Percentiles rank a stretch among this genome's conserved stretches.
These are phyloP conservation scores for Scheffersomyces stipitis DNA, from an alignment of 805 yeast genomes.

Conservation along the genomic window DNA sequence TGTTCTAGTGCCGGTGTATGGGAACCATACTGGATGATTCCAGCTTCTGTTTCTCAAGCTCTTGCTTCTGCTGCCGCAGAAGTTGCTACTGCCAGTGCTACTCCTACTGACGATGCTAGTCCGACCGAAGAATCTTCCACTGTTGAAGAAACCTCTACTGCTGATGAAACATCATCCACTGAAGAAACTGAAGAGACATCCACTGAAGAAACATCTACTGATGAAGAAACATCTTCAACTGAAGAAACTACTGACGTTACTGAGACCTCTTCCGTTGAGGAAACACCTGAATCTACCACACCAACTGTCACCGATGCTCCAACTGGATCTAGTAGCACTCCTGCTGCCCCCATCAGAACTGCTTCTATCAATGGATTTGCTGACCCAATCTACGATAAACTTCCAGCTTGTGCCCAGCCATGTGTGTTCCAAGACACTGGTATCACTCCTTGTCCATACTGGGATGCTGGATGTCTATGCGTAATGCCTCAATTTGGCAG, in stretches of 20 bases:
- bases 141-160: conserved; percentile 4
- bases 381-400: conserved; percentile 29
- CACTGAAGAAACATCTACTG: conserved; percentile 3
- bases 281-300: background rate
- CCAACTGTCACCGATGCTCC: conserved; percentile 3
- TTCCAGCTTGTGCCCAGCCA: conserved; percentile 35
- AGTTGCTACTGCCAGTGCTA: conserved; percentile 11
- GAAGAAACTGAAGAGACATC: conserved; percentile 3
- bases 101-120: conserved; percentile 7
- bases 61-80: conserved; percentile 26
- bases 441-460: conserved; percentile 44
- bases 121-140: conserved; percentile 4
- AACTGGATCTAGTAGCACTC: conserved; percentile 32
- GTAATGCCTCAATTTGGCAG: conserved; percentile 37
- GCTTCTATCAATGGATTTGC: conserved; percentile 44
- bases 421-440: conserved; percentile 34
- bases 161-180: conserved; percentile 6
- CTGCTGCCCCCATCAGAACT: conserved; percentile 33
- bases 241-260: conserved; percentile 4
- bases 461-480: conserved; percentile 49
- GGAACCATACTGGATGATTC: conserved; percentile 33
- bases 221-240: conserved; percentile 1
- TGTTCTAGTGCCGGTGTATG: conserved; percentile 37
- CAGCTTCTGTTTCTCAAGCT: conserved; percentile 21
- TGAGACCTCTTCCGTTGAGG: conserved; percentile 10